A percentile compares a stretch with the other conserved stretches of the same genome.
phyloP scores from a whole-genome alignment of 768 basidiomycete genomes.

The Amanita brunnescens region DNA sequence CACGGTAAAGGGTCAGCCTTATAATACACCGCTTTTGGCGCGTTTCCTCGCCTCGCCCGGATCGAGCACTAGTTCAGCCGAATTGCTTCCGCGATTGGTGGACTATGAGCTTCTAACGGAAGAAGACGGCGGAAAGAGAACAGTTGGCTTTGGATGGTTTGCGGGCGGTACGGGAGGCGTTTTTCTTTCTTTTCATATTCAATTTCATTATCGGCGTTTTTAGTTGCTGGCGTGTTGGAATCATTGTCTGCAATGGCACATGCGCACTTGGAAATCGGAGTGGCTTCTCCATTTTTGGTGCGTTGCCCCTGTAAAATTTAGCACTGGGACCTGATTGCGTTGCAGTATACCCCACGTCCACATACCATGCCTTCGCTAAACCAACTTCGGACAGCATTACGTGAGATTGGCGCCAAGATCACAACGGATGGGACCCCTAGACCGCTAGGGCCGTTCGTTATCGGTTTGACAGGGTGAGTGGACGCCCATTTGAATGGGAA shows the following conservation, averaged over 20 bases:
- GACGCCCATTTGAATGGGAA: neutral
- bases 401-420: conserved; percentile 50
- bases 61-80: conserved; percentile 1
- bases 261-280: conserved; percentile 66
- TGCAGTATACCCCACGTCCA: conserved; percentile 70
- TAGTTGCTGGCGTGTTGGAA: conserved; percentile 82
- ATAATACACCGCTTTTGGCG: conserved; percentile 74
- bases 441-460: conserved; percentile 66
- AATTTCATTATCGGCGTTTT: neutral
- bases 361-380: conserved; percentile 59
- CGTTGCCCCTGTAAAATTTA: conserved; percentile 16
- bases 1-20: conserved; percentile 79
- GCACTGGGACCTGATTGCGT: neutral
- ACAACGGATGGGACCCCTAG: conserved; percentile 46
- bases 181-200: neutral
- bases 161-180: conserved; percentile 59
- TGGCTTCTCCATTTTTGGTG: conserved; percentile 79
- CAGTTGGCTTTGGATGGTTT: conserved; percentile 88
- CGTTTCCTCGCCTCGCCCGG: conserved; percentile 37
- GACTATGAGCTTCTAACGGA: conserved; percentile 82
- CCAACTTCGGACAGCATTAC: conserved; percentile 42
- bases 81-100: conserved; percentile 44
- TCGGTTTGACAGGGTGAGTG: conserved; percentile 73
- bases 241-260: conserved; percentile 74
- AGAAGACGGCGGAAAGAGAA: conserved; percentile 49